Evolutionary conservation across 2,329 filamentous ascomycete species (phyloP).

Genomic region (Nemania sp.): DNA sequence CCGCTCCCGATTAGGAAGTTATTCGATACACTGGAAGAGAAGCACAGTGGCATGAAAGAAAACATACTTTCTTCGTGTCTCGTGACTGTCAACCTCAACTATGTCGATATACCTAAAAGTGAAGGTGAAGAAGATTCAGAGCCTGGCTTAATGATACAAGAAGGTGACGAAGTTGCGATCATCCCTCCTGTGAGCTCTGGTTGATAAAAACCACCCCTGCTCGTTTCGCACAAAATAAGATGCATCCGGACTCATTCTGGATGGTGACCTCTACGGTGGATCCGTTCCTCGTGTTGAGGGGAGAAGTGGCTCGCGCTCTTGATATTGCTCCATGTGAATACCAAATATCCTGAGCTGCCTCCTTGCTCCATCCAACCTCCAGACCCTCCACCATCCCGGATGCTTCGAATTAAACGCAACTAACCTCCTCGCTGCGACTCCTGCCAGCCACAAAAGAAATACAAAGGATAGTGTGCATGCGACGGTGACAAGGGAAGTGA

Average conservation of each 20-base stretch:
- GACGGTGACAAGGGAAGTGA: slow-evolving; percentile 51
- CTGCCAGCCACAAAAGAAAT: slow-evolving; percentile 40
- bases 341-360: slow-evolving; percentile 1
- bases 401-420: slow-evolving; percentile 32
- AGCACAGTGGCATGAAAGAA: slow-evolving; percentile 75
- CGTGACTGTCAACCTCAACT: slow-evolving; percentile 83
- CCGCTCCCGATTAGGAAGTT: slow-evolving; percentile 73
- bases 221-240: background rate
- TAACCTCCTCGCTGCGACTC: slow-evolving; percentile 30
- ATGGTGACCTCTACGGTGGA: slow-evolving; percentile 1
- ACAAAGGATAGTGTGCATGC: slow-evolving; percentile 47
- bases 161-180: slow-evolving; percentile 86
- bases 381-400: slow-evolving; percentile 49
- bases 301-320: slow-evolving; percentile 37
- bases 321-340: background rate
- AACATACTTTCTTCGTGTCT: slow-evolving; percentile 79
- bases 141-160: slow-evolving; percentile 65
- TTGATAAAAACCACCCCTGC: slow-evolving; percentile 55
- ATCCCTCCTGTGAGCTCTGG: slow-evolving; percentile 91
- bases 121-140: slow-evolving; percentile 50
- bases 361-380: slow-evolving; percentile 36
- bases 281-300: background rate
- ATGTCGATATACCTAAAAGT: slow-evolving; percentile 74
- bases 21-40: slow-evolving; percentile 75
- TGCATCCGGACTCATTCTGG: background rate